Base-by-base conservation (phyloP, 202 grass and related monocot genomes). In the Bolboschoenoplectus hybrid region DNA sequence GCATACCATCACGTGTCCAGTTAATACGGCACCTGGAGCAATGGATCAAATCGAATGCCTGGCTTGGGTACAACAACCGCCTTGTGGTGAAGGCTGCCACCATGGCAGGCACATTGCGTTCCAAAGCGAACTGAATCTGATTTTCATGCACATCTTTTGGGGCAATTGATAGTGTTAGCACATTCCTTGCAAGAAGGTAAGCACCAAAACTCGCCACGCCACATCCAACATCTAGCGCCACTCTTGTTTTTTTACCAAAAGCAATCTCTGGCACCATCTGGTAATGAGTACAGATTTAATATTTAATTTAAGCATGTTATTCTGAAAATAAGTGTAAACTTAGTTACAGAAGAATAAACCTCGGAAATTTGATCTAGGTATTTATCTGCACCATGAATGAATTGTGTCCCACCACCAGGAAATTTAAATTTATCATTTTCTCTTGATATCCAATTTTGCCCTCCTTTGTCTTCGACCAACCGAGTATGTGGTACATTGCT, bases 121-220 rank as follows among this genome's bases (percentile, higher is more conserved):
- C 89, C n/a, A 90, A 86, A 85, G 89, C 86, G 81, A 88, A 90
- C 39, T 90, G 89, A 87, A 90, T 90, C 45, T 90, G 89, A 90
- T 90, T 90, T 85, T 90, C 89, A 81, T 90, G 86, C 19, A 88
- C 82, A 47, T 90, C 89, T 87, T 90, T 90, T 52, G 89, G 89
- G 63, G 89, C 89, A 45, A 90, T 67, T 19, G 89, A 90, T 19
- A 90, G 72, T 62, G 89, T 90, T 61, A 82, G 52, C n/a, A 90
- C 86, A 62, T 90, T 52, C 14, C 82, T 81, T 60, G 89, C 70
- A 49, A 90, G 75, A 9, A 90, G 82, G 73, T 87, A 88, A 40
- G 89, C 86, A 75, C 89, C 86, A 68, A 90, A 90, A 65, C 89
- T 90, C 10, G 89, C 89, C 55, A 90, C 89, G 34, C 89, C 89